A percentile compares a stretch with the other conserved stretches of the same genome.
phyloP scores from a whole-genome alignment of 2,329 filamentous ascomycete species.

The Aspergillus chevalieri region DNA sequence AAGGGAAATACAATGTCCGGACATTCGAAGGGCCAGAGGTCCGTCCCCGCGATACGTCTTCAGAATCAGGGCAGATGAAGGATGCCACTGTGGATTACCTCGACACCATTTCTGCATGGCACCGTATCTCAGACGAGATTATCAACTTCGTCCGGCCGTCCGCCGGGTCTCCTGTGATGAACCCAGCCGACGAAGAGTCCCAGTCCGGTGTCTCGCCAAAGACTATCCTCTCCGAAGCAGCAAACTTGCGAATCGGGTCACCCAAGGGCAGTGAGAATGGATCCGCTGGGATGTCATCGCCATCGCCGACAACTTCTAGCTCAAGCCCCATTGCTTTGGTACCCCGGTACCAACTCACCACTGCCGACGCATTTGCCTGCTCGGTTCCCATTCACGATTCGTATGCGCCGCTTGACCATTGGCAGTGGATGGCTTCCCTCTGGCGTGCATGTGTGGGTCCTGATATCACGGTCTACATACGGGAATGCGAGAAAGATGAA shows the following conservation, averaged over 20 bases:
- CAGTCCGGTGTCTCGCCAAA: constrained; percentile 24
- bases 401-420: constrained; percentile 82
- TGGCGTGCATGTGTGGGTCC: constrained; percentile 83
- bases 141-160: constrained; percentile 48
- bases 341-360: constrained; percentile 71
- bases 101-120: constrained; percentile 65
- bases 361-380: constrained; percentile 69
- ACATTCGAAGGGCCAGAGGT: constrained; percentile 44
- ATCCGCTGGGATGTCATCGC: constrained; percentile 17
- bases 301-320: constrained; percentile 10
- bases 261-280: constrained; percentile 23
- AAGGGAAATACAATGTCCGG: constrained; percentile 46
- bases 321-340: constrained; percentile 66
- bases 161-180: constrained; percentile 10
- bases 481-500: constrained; percentile 36
- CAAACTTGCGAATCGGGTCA: constrained; percentile 24
- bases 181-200: constrained; percentile 14
- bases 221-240: constrained; percentile 26
- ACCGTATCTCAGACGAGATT: constrained; percentile 67
- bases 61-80: constrained; percentile 30
- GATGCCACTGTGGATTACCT: constrained; percentile 56
- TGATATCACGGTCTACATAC: constrained; percentile 51
- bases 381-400: constrained; percentile 67
- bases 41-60: constrained; percentile 12
- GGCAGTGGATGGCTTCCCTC: constrained; percentile 93